These are phyloP conservation scores for Trametes hirsuta DNA, from an alignment of 1,284 basidiomycete genomes.

Conservation along the genomic window DNA sequence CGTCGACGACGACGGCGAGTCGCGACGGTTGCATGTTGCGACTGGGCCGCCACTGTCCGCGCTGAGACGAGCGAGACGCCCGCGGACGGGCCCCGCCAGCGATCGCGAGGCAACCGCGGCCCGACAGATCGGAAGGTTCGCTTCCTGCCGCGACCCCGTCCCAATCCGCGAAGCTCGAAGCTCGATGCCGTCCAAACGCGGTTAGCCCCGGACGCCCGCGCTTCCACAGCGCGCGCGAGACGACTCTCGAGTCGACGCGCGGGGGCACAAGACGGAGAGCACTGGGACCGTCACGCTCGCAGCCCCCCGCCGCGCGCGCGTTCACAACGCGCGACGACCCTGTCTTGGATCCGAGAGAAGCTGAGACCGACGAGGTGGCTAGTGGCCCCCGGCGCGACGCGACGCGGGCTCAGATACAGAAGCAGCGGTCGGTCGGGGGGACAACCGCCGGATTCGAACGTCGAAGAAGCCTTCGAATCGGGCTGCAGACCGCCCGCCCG, in stretches of 20 bases:
- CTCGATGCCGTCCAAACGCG: conserved; percentile 8
- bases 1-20: too few relatives aligned
- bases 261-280: neutral
- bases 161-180: conserved; percentile 22
- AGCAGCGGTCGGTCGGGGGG: neutral
- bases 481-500: neutral
- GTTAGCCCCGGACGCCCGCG: conserved; percentile 14
- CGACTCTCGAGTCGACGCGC: neutral
- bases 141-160: neutral
- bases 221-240: neutral
- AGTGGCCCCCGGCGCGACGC: neutral
- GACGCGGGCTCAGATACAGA: neutral
- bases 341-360: neutral
- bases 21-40: too few relatives aligned
- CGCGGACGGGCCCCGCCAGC: neutral
- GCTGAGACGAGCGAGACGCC: neutral
- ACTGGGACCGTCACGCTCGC: neutral
- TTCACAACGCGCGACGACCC: neutral
- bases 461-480: neutral
- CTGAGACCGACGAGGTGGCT: neutral
- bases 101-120: neutral
- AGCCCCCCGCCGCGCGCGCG: neutral
- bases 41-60: neutral
- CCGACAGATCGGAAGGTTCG: conserved; percentile 19
- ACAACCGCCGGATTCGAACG: conserved; percentile 1